Percentiles rank a stretch among this genome's conserved stretches.
phyloP scores from a whole-genome alignment of 441 rosid genomes.

The Aquilaria agallochum region DNA sequence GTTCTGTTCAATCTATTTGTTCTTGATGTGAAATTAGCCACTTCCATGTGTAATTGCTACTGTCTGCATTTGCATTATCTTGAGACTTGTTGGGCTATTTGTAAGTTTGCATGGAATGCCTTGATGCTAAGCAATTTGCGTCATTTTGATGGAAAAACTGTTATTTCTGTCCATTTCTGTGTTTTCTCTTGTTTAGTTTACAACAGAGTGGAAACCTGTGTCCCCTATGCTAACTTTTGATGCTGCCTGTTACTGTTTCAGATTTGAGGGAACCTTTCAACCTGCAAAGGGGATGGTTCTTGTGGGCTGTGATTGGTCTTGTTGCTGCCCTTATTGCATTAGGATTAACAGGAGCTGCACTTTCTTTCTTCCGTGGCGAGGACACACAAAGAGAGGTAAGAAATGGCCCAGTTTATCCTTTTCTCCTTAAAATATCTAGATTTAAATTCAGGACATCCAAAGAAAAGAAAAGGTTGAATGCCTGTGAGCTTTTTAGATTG shows the following conservation, averaged over 20 bases:
- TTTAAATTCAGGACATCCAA: neutral
- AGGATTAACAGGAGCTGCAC: slow-evolving; percentile 38
- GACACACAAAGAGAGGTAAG: slow-evolving; percentile 63
- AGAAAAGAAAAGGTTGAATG: neutral
- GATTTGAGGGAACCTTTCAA: slow-evolving; percentile 71
- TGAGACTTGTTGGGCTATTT: too few relatives aligned
- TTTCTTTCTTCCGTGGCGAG: slow-evolving; percentile 47
- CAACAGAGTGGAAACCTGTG: too few relatives aligned
- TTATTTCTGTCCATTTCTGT: too few relatives aligned
- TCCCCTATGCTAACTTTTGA: too few relatives aligned
- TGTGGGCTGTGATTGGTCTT: slow-evolving; percentile 67
- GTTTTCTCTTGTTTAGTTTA: too few relatives aligned
- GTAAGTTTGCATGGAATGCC: too few relatives aligned
- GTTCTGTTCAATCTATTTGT: neutral
- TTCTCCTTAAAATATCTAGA: too few relatives aligned
- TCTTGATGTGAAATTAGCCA: too few relatives aligned
- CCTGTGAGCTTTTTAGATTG: neutral
- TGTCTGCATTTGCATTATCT: too few relatives aligned
- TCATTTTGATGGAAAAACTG: too few relatives aligned
- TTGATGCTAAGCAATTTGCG: too few relatives aligned
- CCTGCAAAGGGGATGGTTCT: slow-evolving; percentile 55
- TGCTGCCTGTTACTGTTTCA: slow-evolving; percentile 19
- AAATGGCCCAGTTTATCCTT: slow-evolving; percentile 3
- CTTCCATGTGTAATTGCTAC: too few relatives aligned
- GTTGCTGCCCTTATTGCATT: slow-evolving; percentile 40